Percentiles rank a stretch among this genome's conserved stretches.
Conservation (phyloP, 2,329 filamentous ascomycete genomes). For the Penicillium concentricum region DNA sequence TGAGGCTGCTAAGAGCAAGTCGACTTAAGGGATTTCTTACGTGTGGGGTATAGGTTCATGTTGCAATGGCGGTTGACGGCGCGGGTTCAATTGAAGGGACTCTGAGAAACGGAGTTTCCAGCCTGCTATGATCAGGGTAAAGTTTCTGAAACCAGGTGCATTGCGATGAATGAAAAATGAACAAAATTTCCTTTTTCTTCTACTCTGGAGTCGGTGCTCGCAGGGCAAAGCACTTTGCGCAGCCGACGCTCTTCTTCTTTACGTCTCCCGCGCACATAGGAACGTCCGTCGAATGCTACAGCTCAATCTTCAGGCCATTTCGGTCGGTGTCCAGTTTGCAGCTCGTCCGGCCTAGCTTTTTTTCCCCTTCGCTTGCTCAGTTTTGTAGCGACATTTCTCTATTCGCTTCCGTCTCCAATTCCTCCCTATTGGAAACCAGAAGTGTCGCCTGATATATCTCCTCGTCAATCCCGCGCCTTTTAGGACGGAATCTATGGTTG, state of each 20-base stretch:
- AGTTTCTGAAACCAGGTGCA: slow-evolving; percentile 28
- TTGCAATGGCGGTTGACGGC: slow-evolving; percentile 53
- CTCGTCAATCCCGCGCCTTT: slow-evolving; percentile 53
- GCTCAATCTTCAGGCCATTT: slow-evolving; percentile 8
- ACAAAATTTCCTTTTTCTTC: slow-evolving; percentile 63
- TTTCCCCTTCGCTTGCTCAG: neutral
- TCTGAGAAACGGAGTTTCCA: slow-evolving; percentile 22
- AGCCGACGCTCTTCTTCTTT: slow-evolving; percentile 7
- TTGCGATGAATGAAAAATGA: slow-evolving; percentile 59
- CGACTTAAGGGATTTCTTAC: slow-evolving; percentile 60
- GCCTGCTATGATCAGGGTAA: slow-evolving; percentile 26
- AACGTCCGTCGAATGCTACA: slow-evolving; percentile 14
- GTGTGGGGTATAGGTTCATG: slow-evolving; percentile 63
- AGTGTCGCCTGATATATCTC: slow-evolving; percentile 74
- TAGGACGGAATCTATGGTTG: slow-evolving; percentile 53
- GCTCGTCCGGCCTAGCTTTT: neutral
- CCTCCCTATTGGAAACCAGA: slow-evolving; percentile 9
- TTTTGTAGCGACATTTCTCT: neutral
- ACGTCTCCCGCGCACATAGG: slow-evolving; percentile 7
- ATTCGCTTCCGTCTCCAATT: neutral
- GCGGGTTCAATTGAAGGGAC: slow-evolving; percentile 26
- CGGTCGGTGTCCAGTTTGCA: slow-evolving; percentile 1
- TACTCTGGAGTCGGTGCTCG: slow-evolving; percentile 43
- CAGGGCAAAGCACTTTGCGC: slow-evolving; percentile 2
- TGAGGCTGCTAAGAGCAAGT: slow-evolving; percentile 57